Base-by-base conservation (phyloP, 129 eudicot species). In the Escallonia herrerae region DNA sequence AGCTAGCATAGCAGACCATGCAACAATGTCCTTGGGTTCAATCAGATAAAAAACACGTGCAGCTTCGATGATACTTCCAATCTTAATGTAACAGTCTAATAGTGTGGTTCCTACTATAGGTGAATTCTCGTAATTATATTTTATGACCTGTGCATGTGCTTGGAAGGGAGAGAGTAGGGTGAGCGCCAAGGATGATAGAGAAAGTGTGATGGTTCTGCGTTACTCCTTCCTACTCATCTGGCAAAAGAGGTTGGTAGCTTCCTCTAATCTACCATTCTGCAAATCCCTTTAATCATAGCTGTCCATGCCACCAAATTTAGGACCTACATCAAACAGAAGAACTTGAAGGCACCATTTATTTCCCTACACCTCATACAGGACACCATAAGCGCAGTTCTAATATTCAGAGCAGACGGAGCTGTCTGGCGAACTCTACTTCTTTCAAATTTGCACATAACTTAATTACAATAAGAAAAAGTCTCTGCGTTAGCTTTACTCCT, bases 1-100 rank as follows among this genome's bases (percentile, higher is more conserved):
- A 53, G 82, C 83, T 62, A 93, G 69, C 85, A 93, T 93, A 22
- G 98, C 96, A 38, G 98, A 85, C 98, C 98, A 93, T 39, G 96
- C 77, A 54, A 93, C 83, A 46, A 88, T 74, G 56, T 93, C 95
- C 72, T 88, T 93, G 71, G 77, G 84, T 44, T 77, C 77, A 13
- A 93, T 77, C 7, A 40, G 42, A 51, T 77, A 73, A 58, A 93
- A 93, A 68, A 88, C 89, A 64, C 64, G 81, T 13, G 72, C 56
- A 11, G 95, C 95, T 40, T 93, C 96, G n/a, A 46, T 44, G n/a
- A 37, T 79, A 60, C 66, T 74, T 56, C 95, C 87, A 38, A 57
- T 69, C 66, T 86, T 93, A 71, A 86, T 69, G 51, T 93, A 93
- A 43, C 80, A 80, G 74, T 93, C 91, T 60, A 93, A 74, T 64